Base-by-base conservation (phyloP, 2,329 filamentous ascomycete genomes). In the Aspergillus nomiae region DNA sequence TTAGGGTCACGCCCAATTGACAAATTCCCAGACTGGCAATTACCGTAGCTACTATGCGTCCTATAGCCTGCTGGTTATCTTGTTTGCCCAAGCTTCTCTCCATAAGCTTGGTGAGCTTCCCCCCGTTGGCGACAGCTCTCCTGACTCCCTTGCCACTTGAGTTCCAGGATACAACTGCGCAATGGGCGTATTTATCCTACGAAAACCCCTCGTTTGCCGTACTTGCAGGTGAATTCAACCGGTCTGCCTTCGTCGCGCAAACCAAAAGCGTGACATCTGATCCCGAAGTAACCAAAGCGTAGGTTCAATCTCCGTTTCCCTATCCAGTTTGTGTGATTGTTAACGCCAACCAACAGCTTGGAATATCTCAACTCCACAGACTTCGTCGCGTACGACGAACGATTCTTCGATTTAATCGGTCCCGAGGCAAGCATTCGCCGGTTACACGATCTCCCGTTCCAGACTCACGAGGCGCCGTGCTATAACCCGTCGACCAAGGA, bases 391-490 rank as follows among this genome's bases (percentile, higher is more conserved):
- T 65, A 65, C 32, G 64, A 65, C 51, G 36, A 54, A 48, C 34
- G 51, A 34, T 65, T 63, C 61, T 62, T 65, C 9, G 56, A 63
- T 9, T 58, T 63, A n/a, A 48, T 65, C 43, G 64, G 61, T n/a
- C 46, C 61, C 45, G 43, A 60, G 11, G 61, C 64, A 14, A 65
- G 28, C 24, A 57, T 63, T 16, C 56, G 61, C 10, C 64, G 61
- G 19, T 24, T 63, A 21, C 64, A 63, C n/a, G 46, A 62, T 2
- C 46, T 63, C 1, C 58, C 64, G 5, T 62, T 45, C 36, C 61
- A 65, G 38, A 34, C 55, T 6, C 64, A 63, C 21, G 61, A 63
- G 36, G 58, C 55, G 1, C 63, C 61, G 1, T 65, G 59, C 45
- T 63, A 61, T 19, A 63, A 61, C 21, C 53, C 53, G 11, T 55